Evolutionary conservation across 2,329 filamentous ascomycete species (phyloP), one percentile per base, ranked within the genome.

Genomic region (Colletotrichum sp.): DNA sequence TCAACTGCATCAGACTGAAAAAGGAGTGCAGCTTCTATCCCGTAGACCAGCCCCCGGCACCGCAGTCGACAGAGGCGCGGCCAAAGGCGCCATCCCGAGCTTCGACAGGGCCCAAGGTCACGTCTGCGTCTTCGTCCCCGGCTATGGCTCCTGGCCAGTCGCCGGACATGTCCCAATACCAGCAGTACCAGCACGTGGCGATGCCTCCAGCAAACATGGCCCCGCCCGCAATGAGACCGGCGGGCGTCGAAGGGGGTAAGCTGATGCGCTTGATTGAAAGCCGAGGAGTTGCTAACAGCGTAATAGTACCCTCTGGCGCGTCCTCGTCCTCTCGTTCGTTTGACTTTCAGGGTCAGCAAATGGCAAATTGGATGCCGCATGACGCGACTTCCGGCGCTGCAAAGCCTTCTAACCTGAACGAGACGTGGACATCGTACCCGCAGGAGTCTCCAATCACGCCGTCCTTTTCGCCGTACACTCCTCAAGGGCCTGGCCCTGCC

Each of bases 21-120:
- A 98, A 98, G 82, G 95, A 98, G 79, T 99, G 96, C 85, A 95
- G 94, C 82, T 99, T 98, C 85, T 95, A 93, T 80, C 95, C 96
- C 1, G 96, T 98, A 26, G 96, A 98, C 78, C 95, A 96, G 82
- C 90, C 92, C 79, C 91, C 90, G 30, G 88, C 89, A 12, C 68
- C 73, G 16, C 73, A 76, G 9, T 76, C 83, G 34, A 82, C 86
- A 60, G 86, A 90, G 28, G 80, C 84, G 24, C 85, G 86, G 71
- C 85, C 87, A 52, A 89, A 88, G 78, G 84, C 83, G 72, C 79
- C 83, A 5, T 82, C 85, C 21, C 85, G 85, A 67, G 81, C 85
- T 49, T 84, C 86, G 6, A 81, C 84, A 16, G 85, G 85, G 9
- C 81, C 85, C 32, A 87, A 85, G 77, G 81, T 84, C 55, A 81